Evolutionary conservation across 2,329 filamentous ascomycete genomes (phyloP).

Genomic region (Eutypella sp.): DNA sequence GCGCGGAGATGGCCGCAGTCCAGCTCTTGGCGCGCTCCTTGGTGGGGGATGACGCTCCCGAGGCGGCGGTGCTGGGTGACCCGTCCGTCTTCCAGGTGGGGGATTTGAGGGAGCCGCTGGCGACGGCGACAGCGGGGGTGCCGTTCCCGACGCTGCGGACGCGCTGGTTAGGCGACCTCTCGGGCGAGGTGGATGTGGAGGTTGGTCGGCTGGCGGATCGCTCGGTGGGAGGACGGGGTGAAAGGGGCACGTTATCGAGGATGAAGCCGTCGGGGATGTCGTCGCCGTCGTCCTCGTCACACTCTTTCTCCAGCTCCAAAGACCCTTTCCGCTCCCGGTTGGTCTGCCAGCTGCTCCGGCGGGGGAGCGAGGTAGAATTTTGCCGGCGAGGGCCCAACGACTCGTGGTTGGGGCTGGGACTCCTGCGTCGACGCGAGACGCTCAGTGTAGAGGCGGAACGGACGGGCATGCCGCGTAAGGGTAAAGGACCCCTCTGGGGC

Average conservation of each 20-base stretch:
- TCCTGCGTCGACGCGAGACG: conserved; percentile 39
- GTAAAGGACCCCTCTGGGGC: conserved; percentile 23
- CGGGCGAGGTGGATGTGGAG: conserved; percentile 51
- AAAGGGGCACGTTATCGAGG: conserved; percentile 78
- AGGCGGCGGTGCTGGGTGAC: conserved; percentile 27
- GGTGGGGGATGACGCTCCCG: conserved; percentile 33
- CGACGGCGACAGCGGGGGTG: conserved; percentile 54
- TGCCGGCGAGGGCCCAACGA: conserved; percentile 41
- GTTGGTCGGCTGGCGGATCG: conserved; percentile 48
- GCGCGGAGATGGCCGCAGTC: conserved; percentile 62
- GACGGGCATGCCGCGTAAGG: conserved; percentile 30
- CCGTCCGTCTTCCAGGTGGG: conserved; percentile 48
- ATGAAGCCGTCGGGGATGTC: conserved; percentile 75
- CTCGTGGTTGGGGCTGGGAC: conserved; percentile 44
- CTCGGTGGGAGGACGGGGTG: conserved; percentile 59
- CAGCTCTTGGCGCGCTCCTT: conserved; percentile 66
- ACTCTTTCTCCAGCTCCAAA: conserved; percentile 70
- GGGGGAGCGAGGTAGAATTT: conserved; percentile 33
- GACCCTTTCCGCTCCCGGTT: conserved; percentile 60
- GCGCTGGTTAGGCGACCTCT: conserved; percentile 45
- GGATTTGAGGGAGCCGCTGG: conserved; percentile 56
- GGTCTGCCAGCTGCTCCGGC: conserved; percentile 69
- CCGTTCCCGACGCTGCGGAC: conserved; percentile 58
- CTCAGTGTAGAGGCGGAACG: conserved; percentile 37
- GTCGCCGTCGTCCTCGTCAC: conserved; percentile 70